Evolutionary conservation across 2,329 filamentous ascomycete genomes (phyloP).

Genomic region (Nannizzia gypsea): DNA sequence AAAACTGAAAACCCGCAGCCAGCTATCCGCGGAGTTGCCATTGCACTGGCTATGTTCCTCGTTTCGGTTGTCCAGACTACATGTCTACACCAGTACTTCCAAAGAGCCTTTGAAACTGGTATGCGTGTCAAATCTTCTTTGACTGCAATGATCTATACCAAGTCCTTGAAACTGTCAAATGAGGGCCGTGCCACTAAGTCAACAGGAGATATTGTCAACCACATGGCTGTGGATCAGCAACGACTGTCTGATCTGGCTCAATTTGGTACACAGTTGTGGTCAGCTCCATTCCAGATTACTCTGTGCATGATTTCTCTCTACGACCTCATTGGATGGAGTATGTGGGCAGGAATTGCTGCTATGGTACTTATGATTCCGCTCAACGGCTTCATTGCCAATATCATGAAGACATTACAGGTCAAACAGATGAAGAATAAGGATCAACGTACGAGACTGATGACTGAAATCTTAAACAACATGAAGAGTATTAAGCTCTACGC

Average conservation of each 20-base stretch:
- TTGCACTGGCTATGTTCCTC: slow-evolving; percentile 83
- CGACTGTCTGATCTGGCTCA: slow-evolving; percentile 89
- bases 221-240: slow-evolving; percentile 98
- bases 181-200: slow-evolving; percentile 81
- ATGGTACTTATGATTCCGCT: slow-evolving; percentile 98
- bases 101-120: slow-evolving; percentile 82
- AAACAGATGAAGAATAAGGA: slow-evolving; percentile 99
- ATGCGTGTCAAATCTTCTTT: slow-evolving; percentile 93
- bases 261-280: slow-evolving; percentile 92
- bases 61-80: slow-evolving; percentile 77
- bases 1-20: slow-evolving; percentile 54
- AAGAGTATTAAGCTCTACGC: slow-evolving; percentile 99
- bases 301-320: slow-evolving; percentile 95
- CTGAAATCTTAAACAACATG: slow-evolving; percentile 98
- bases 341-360: slow-evolving; percentile 86
- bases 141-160: slow-evolving; percentile 83
- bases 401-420: slow-evolving; percentile 93
- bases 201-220: slow-evolving; percentile 96
- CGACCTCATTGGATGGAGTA: slow-evolving; percentile 84
- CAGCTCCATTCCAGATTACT: slow-evolving; percentile 88
- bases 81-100: slow-evolving; percentile 95
- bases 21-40: slow-evolving; percentile 69
- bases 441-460: slow-evolving; percentile 79
- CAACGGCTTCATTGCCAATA: slow-evolving; percentile 78
- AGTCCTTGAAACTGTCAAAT: slow-evolving; percentile 80